A percentile compares a stretch with the other conserved stretches of the same genome.
phyloP scores from a whole-genome alignment of 2,329 filamentous ascomycete genomes.

The Sphaerulina vaccinii region DNA sequence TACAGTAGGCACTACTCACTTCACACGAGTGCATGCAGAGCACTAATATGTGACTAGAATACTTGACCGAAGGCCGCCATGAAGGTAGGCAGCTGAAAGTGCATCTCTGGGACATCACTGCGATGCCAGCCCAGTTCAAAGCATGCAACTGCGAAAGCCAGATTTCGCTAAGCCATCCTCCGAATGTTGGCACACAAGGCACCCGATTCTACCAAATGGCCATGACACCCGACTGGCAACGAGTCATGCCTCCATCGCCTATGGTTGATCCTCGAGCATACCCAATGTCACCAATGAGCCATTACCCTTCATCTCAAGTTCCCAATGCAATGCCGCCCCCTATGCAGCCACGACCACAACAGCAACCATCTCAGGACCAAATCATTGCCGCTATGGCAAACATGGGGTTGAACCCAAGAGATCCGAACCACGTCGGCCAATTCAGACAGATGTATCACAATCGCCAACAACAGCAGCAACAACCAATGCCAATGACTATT shows the following conservation, averaged over 20 bases:
- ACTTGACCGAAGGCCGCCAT: conserved; percentile 27
- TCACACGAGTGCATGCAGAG: background rate
- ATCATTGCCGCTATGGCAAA: conserved; percentile 14
- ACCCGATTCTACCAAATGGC: conserved; percentile 21
- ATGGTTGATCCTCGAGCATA: conserved; percentile 5
- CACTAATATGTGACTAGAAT: conserved; percentile 25
- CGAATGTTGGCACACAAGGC: conserved; percentile 4
- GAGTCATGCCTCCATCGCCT: conserved; percentile 15
- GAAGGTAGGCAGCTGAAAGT: conserved; percentile 27
- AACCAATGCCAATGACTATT: background rate
- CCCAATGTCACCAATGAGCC: background rate
- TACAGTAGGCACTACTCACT: conserved; percentile 26
- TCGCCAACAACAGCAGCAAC: background rate
- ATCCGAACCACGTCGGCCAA: conserved; percentile 10
- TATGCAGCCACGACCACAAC: background rate
- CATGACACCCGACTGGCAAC: conserved; percentile 24
- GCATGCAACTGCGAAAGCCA: conserved; percentile 29
- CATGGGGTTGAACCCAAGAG: conserved; percentile 9
- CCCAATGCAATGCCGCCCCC: background rate
- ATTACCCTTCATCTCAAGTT: conserved; percentile 4
- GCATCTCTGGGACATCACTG: conserved; percentile 34
- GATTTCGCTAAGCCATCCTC: conserved; percentile 15
- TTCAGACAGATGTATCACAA: background rate
- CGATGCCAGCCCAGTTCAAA: conserved; percentile 17
- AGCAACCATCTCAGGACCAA: conserved; percentile 4